phyloP scores from a whole-genome alignment of 2,329 filamentous ascomycete species.

The Capronia americana region DNA sequence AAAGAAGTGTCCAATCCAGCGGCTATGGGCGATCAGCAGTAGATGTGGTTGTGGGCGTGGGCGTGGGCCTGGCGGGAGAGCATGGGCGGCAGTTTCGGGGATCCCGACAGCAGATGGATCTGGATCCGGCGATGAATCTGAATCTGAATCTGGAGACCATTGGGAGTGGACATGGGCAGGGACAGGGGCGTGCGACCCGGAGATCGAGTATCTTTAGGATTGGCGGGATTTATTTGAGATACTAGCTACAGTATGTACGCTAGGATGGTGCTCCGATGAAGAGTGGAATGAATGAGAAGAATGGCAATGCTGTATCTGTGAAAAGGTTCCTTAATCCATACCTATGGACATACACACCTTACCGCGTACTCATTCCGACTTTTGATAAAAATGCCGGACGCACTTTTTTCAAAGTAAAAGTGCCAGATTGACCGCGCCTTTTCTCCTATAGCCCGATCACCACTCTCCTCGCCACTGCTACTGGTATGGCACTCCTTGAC shows the following conservation, averaged over 20 bases:
- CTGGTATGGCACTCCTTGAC: no score
- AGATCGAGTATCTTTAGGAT: conserved; percentile 5
- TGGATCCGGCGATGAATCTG: no score
- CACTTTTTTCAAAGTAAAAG: not conserved
- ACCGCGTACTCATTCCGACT: not conserved
- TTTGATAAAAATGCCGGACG: no score
- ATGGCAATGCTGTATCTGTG: not conserved
- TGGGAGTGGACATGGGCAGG: not conserved
- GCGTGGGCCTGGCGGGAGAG: no score
- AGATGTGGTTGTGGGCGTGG: not conserved
- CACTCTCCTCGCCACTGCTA: no score
- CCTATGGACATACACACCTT: not conserved
- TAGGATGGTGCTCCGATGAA: not conserved
- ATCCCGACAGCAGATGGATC: not conserved
- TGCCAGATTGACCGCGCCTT: no score
- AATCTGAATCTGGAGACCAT: conserved; percentile 14
- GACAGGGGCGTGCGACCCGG: not conserved
- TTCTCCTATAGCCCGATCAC: no score
- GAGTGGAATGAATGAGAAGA: not conserved
- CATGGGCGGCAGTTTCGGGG: no score
- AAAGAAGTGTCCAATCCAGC: not conserved
- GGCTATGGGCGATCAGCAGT: not conserved
- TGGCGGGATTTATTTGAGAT: conserved; percentile 21
- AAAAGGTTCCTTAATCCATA: not conserved
- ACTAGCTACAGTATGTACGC: not conserved